A percentile compares a stretch with the other conserved stretches of the same genome.
Evolutionary conservation across 2,329 filamentous ascomycete species (phyloP).

Genomic region (Fusarium guadeloupense): DNA sequence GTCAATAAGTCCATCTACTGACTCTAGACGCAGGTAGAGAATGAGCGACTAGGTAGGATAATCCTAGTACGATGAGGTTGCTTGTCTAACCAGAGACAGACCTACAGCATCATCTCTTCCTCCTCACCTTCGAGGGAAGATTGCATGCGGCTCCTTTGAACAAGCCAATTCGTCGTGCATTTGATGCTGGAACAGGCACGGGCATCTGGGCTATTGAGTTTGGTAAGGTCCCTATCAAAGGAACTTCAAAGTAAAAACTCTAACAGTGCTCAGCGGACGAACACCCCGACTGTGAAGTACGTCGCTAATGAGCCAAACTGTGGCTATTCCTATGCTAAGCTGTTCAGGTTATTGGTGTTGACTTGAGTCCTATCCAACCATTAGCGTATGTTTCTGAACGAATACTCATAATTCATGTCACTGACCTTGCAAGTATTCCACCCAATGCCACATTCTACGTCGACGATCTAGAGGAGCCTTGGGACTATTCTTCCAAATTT

Average conservation of each 20-base stretch:
- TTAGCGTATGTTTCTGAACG: background rate
- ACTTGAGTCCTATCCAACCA: slow-evolving; percentile 27
- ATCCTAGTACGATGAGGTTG: accelerated
- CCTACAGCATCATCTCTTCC: slow-evolving; percentile 24
- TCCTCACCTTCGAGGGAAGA: slow-evolving; percentile 17
- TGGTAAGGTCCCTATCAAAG: background rate
- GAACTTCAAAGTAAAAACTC: background rate
- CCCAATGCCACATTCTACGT: slow-evolving; percentile 24
- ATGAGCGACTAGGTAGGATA: slow-evolving; percentile 20
- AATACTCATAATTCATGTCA: accelerated
- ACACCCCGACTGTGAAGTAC: slow-evolving; percentile 21
- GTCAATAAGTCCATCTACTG: too few relatives aligned
- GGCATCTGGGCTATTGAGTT: slow-evolving; percentile 32
- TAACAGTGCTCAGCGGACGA: slow-evolving; percentile 16
- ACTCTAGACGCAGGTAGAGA: slow-evolving; percentile 8
- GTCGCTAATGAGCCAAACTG: too few relatives aligned
- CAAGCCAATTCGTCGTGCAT: background rate
- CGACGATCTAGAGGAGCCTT: slow-evolving; percentile 14
- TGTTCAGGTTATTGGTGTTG: slow-evolving; percentile 16
- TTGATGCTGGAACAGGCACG: slow-evolving; percentile 22
- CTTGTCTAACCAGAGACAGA: background rate
- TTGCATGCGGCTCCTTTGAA: slow-evolving; percentile 3
- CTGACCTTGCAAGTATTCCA: slow-evolving; percentile 3
- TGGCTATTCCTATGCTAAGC: too few relatives aligned
- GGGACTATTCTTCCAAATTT: slow-evolving; percentile 18